Base-by-base conservation (phyloP, 345 rosid genomes). In the Draba incana region DNA sequence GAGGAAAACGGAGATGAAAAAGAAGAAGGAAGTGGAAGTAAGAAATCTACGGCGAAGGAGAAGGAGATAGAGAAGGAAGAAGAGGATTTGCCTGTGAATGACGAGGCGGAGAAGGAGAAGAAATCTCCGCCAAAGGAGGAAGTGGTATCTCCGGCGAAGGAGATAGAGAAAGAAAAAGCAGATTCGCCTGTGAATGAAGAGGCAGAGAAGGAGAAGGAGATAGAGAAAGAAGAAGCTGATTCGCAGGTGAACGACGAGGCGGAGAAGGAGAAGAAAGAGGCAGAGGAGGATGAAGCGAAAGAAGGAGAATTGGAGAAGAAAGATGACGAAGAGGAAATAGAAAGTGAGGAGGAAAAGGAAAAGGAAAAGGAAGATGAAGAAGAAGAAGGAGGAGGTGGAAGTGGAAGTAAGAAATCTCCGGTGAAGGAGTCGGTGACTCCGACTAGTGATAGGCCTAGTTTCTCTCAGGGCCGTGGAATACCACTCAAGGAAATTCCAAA, bases 401-500 rank as follows among this genome's bases (percentile, higher is more conserved):
- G 33, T 62, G 54, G 44, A 70, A 78, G 81, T 75, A 68, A 52
- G 79, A 71, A 75, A 35, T 66, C 76, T 2, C 68, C 81, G 13
- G 81, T 80, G n/a, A n/a, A n/a, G n/a, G n/a, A n/a, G n/a, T n/a
- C n/a, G n/a, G n/a, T n/a, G 52, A 85, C 87, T 15, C 88, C 90
- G 8, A 49, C 76, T 42, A 89, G 85, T 57, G 90, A 89, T 5
- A 79, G 97, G 68, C 97, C 99, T 8, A 76, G 27, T 62, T 58
- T 16, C n/a, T 72, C 62, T 15, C 86, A 94, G 97, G 99, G 99
- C 55, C 81, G 87, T 38, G 99, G 99, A 25, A 84, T 88, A 2
- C 87, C 66, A 58, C 93, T 94, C 15, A 91, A 82, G 72, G 99
- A 91, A 64, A 94, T 94, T 64, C 99, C 99, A 7, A 94, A 91